Evolutionary conservation across 2,329 filamentous ascomycete genomes (phyloP).

Genomic region (Pestalotiopsis sp.): DNA sequence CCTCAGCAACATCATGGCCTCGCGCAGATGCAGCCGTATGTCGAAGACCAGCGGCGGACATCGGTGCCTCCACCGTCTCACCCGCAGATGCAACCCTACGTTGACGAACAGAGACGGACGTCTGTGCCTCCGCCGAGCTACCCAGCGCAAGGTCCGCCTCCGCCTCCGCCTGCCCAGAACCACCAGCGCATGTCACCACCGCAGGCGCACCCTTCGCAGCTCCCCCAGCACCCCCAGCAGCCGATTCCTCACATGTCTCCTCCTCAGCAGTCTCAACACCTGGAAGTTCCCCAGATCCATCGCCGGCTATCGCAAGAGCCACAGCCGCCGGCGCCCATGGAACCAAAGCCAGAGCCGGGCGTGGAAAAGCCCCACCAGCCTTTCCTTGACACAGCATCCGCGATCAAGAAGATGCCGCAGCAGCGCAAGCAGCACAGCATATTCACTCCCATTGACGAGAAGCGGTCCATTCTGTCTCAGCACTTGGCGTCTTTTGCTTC

Average conservation of each 20-base stretch:
- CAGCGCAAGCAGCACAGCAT: constrained; percentile 88
- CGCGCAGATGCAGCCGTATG: constrained; percentile 66
- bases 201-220: constrained; percentile 51
- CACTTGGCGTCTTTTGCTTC: constrained; percentile 73
- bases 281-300: constrained; percentile 27
- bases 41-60: constrained; percentile 72
- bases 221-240: constrained; percentile 28
- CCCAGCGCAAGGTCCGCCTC: constrained; percentile 55
- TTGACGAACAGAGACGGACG: constrained; percentile 75
- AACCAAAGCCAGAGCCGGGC: constrained; percentile 50
- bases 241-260: constrained; percentile 17
- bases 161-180: constrained; percentile 48
- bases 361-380: constrained; percentile 47
- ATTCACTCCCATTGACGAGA: constrained; percentile 96
- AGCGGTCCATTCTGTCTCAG: constrained; percentile 82
- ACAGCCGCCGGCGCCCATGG: constrained; percentile 51
- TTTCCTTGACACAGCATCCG: constrained; percentile 46
- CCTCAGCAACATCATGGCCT: constrained; percentile 41
- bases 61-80: constrained; percentile 32
- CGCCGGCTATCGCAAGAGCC: constrained; percentile 39
- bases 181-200: constrained; percentile 55
- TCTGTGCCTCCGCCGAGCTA: constrained; percentile 72
- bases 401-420: constrained; percentile 67
- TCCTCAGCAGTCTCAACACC: constrained; percentile 23
- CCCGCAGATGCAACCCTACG: constrained; percentile 66